Evolutionary conservation across 139 green algal genomes (phyloP), one percentile per base, ranked within the genome.

Genomic region (Chlamydomonas sp.): DNA sequence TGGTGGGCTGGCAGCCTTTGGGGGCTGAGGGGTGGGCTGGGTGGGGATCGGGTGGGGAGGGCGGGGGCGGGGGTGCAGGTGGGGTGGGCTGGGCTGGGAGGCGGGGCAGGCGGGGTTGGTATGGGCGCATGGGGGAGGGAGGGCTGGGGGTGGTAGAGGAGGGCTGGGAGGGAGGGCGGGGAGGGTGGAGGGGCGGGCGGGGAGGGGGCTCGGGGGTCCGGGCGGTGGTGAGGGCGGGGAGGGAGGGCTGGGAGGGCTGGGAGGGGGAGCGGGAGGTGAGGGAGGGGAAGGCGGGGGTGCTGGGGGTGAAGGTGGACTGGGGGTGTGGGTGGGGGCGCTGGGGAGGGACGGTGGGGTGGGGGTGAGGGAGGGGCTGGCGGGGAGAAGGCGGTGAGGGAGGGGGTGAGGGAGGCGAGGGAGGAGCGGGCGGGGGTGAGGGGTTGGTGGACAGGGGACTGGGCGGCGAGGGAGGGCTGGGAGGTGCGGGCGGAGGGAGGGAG

Each of bases 51-150:
- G 79, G n/a, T 6, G 66, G 64, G 0, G 79, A 3, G 2, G 79
- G 66, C 18, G 81, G 69, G 1, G 61, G 67, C 8, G 71, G 72
- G 10, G 82, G 82, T 8, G 82, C 60, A n/a, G 49, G 10, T 78
- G 59, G 7, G 69, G 81, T 15, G 81, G 81, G 81, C 69, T 79
- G 4, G 63, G 59, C 7, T 69, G 81, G 60, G 62, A 71, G 4
- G 80, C 68, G 2, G 80, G 80, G 20, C 69, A 17, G 2, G 81
- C 69, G 69, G 69, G 81, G 69, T 71, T 79, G 81, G 59, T 69
- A 1, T 59, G 69, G 20, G 63, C 57, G 2, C n/a, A n/a, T 0
- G 20, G 71, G 0, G 68, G 71, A 17, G 63, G 67, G 7, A 59
- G 80, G 12, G 60, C 17, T 6, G 80, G 80, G 1, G 71, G 71